Evolutionary conservation across 2,329 filamentous ascomycete species (phyloP).

Genomic region (Fusarium sororula): DNA sequence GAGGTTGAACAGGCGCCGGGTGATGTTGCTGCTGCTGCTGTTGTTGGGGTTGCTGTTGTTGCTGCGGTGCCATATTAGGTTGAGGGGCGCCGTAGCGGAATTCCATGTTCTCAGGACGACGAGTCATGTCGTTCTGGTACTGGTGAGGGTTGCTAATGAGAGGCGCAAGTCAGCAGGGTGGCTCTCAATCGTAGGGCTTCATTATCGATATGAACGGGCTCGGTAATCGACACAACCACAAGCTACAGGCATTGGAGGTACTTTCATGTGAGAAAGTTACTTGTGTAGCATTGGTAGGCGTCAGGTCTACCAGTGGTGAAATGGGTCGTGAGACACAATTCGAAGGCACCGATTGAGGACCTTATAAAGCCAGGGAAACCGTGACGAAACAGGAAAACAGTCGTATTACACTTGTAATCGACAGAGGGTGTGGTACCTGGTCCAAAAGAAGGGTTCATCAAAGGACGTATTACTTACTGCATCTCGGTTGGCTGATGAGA

Average conservation of each 20-base stretch:
- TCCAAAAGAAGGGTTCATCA: constrained; percentile 45
- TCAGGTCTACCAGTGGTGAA: constrained; percentile 33
- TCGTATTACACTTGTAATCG: constrained; percentile 27
- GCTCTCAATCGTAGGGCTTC: constrained; percentile 37
- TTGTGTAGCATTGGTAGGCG: constrained; percentile 19
- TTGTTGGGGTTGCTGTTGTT: constrained; percentile 44
- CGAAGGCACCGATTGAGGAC: neutral
- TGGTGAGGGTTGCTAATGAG: constrained; percentile 53
- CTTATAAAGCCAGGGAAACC: constrained; percentile 8
- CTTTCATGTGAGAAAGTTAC: constrained; percentile 21
- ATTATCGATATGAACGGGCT: constrained; percentile 40
- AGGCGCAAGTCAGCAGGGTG: constrained; percentile 43
- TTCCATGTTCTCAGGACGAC: constrained; percentile 55
- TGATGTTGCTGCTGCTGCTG: constrained; percentile 50
- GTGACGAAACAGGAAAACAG: constrained; percentile 33
- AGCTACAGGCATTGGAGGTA: constrained; percentile 2
- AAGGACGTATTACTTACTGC: constrained; percentile 66
- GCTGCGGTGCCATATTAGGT: constrained; percentile 50
- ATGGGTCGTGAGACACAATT: constrained; percentile 10
- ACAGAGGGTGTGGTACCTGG: constrained; percentile 21
- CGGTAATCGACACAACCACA: constrained; percentile 21
- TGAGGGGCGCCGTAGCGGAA: constrained; percentile 54
- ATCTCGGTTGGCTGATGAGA: constrained; percentile 64
- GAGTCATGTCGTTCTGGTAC: constrained; percentile 62
- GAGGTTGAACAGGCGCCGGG: constrained; percentile 45